A percentile compares a stretch with the other conserved stretches of the same genome.
These are phyloP conservation scores for Cicer bijugum DNA, from an alignment of 306 rosid species.

Conservation along the genomic window DNA sequence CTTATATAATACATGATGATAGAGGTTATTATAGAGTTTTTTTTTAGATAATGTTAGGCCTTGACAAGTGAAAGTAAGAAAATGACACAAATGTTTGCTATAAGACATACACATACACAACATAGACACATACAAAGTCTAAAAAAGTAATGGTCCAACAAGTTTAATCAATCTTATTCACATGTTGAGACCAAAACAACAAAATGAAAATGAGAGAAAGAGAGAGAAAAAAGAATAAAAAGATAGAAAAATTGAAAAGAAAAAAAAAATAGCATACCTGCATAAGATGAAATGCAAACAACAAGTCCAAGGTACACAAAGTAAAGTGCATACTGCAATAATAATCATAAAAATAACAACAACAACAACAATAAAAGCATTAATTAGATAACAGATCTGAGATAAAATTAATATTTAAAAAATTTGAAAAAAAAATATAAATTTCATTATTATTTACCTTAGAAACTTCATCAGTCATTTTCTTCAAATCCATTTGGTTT, in stretches of 20 bases:
- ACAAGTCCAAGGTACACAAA: slow-evolving; percentile 92
- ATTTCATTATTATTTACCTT: slow-evolving; percentile 54
- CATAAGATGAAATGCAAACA: slow-evolving; percentile 90
- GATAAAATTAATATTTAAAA: neutral
- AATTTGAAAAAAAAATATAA: neutral
- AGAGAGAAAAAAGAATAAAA: too few relatives aligned
- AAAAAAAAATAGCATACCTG: slow-evolving; percentile 58
- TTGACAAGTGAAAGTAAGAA: slow-evolving; percentile 48
- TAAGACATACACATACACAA: slow-evolving; percentile 35
- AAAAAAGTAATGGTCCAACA: slow-evolving; percentile 46
- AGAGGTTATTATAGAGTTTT: slow-evolving; percentile 17
- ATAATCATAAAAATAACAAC: neutral
- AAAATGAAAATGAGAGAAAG: neutral
- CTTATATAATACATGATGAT: slow-evolving; percentile 28
- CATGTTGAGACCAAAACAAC: slow-evolving; percentile 27
- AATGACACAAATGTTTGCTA: slow-evolving; percentile 45
- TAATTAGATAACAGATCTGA: slow-evolving; percentile 68
- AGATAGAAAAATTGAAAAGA: neutral
- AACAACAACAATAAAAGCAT: neutral
- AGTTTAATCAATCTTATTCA: slow-evolving; percentile 41
- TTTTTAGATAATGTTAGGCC: slow-evolving; percentile 45
- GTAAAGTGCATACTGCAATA: slow-evolving; percentile 88
- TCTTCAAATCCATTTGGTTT: slow-evolving; percentile 79
- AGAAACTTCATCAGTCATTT: slow-evolving; percentile 91
- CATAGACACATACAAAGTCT: slow-evolving; percentile 38